Evolutionary conservation across 352 stramenopile species (phyloP), one percentile per base, ranked within the genome.

Genomic region (Phytophthora capsici): DNA sequence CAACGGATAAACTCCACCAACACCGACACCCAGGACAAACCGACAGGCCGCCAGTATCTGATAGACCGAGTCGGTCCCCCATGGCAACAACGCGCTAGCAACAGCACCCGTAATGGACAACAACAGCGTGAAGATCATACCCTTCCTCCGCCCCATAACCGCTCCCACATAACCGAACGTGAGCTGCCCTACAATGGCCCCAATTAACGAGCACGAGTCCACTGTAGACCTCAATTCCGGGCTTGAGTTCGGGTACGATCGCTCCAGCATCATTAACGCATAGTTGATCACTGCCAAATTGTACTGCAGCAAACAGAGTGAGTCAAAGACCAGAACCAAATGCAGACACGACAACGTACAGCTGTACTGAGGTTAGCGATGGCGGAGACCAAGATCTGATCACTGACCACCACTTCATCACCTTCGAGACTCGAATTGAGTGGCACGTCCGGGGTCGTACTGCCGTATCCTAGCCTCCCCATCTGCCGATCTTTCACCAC

Each of bases 341-440:
- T 20, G 9, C 30, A 50, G 20, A 20, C 34, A 50, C 12, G 22
- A 8, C 25, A 32, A 75, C 81, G 23, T 75, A 91, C 82, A 22
- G 83, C 83, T 16, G 86, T 90, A 63, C 86, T 94, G 50, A 94
- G 81, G 63, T 94, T 94, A 17, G 84, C 86, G n/a, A 91, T 75
- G 9, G 85, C 81, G 16, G 85, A 93, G 12, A 93, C 85, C 37
- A 89, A 52, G 41, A 86, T 64, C 54, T 72, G 63, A 48, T 82
- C 66, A 65, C 73, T 84, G 6, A 84, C 58, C 23, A 63, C 46
- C 34, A 37, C 63, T 13, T 58, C 40, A n/a, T 9, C 34, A 7
- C 47, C 55, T 44, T 40, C 19, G 13, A n/a, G n/a, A n/a, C n/a
- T n/a, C n/a, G n/a, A n/a, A n/a, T n/a, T n/a, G n/a, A 46, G 34